A percentile compares a stretch with the other conserved stretches of the same genome.
These are phyloP conservation scores for Hypoxylon sp. DNA, from an alignment of 2,329 filamentous ascomycete genomes.

Conservation along the genomic window DNA sequence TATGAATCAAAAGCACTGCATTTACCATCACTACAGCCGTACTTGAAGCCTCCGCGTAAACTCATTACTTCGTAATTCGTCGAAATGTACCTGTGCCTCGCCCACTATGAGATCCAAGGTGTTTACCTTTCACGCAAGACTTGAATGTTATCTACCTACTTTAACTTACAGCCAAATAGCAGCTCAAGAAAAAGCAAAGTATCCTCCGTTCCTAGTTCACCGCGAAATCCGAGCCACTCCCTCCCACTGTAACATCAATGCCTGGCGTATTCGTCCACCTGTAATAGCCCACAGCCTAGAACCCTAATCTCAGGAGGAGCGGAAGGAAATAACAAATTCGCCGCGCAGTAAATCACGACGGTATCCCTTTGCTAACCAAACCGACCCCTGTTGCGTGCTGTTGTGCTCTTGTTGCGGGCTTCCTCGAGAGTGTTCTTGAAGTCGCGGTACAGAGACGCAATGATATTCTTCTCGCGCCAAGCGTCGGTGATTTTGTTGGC, in stretches of 20 bases:
- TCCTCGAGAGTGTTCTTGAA: conserved; percentile 75
- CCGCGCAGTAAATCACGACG: not conserved
- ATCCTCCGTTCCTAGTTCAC: not conserved
- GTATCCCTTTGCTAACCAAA: conserved; percentile 16
- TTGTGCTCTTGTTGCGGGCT: conserved; percentile 65
- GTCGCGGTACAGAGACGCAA: conserved; percentile 73
- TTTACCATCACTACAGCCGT: conserved; percentile 4
- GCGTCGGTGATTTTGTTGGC: conserved; percentile 74
- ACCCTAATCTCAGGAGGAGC: not conserved
- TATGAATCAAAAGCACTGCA: conserved; percentile 12
- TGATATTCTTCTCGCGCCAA: conserved; percentile 73
- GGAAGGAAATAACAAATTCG: not conserved
- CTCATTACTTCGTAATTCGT: conserved; percentile 23
- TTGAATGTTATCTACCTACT: not conserved
- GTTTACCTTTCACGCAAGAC: not conserved
- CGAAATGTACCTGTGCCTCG: not conserved
- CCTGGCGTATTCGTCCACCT: not conserved
- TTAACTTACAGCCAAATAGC: not conserved
- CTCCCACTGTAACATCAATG: not conserved
- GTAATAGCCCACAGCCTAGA: not conserved
- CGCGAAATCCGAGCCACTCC: not conserved
- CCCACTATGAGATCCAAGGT: not conserved
- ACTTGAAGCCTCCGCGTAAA: conserved; percentile 11
- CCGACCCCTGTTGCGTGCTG: conserved; percentile 40
- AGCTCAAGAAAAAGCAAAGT: not conserved